These are phyloP conservation scores for Drechslerella coelobrocha DNA, from an alignment of 2,329 filamentous ascomycete species.

Conservation along the genomic window DNA sequence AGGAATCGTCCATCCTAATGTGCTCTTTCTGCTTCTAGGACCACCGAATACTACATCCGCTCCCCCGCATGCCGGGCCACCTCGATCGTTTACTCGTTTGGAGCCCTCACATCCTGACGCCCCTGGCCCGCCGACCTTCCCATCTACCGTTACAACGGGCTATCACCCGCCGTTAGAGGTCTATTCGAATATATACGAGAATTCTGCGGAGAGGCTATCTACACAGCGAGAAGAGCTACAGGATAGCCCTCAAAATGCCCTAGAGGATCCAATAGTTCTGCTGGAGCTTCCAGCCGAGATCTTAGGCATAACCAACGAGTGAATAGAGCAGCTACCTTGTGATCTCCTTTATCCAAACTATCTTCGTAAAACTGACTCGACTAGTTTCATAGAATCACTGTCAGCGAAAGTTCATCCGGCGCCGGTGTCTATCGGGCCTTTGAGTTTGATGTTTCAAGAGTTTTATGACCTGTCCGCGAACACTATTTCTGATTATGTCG, in stretches of 20 bases:
- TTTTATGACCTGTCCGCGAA: constrained; percentile 81
- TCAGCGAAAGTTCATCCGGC: constrained; percentile 83
- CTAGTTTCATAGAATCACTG: constrained; percentile 87
- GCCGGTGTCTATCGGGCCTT: constrained; percentile 80
- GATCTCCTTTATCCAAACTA: constrained; percentile 10
- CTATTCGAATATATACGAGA: constrained; percentile 34
- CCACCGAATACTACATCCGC: constrained; percentile 53
- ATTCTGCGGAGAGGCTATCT: constrained; percentile 38
- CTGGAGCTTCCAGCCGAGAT: constrained; percentile 95
- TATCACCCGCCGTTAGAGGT: constrained; percentile 34
- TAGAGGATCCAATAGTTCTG: constrained; percentile 61
- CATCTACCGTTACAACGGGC: constrained; percentile 45
- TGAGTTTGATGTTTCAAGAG: constrained; percentile 89
- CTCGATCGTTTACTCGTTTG: constrained; percentile 63
- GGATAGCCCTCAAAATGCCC: constrained; percentile 23
- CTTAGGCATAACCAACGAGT: constrained; percentile 87
- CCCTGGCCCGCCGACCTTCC: constrained; percentile 50
- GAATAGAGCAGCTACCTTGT: too few species aligned
- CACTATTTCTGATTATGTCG: constrained; percentile 51
- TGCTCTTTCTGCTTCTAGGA: constrained; percentile 50
- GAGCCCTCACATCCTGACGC: constrained; percentile 55
- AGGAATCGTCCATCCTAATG: neutral
- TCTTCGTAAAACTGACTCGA: constrained; percentile 51
- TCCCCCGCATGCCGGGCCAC: constrained; percentile 59
- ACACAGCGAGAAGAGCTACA: neutral